These are phyloP conservation scores for Mastigamoeba balamuthi DNA, from an alignment of 78 protist genomes.

Conservation along the genomic window DNA sequence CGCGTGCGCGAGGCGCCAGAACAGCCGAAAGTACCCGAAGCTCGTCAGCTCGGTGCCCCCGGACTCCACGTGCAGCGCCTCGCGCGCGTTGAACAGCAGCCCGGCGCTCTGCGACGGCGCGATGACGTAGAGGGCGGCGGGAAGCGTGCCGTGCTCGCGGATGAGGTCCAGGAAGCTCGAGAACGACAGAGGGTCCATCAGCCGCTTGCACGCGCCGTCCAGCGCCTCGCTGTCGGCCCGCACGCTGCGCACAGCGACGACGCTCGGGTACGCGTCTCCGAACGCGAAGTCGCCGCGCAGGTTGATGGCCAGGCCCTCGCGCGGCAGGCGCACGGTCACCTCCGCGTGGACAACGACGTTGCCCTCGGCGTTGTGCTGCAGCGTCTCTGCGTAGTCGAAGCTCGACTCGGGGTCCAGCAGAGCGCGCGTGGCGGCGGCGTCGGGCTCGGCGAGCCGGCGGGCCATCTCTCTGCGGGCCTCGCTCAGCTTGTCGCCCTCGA, in stretches of 20 bases:
- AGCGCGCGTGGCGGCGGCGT: too few species aligned
- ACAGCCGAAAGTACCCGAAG: conserved; percentile 2
- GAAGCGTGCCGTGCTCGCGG: background rate
- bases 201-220: background rate
- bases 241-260: too few species aligned
- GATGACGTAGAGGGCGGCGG: background rate
- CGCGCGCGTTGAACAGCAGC: background rate
- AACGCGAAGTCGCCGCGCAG: too few species aligned
- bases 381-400: too few species aligned
- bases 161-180: conserved; percentile 2
- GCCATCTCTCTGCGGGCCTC: too few species aligned
- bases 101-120: background rate
- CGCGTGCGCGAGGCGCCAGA: background rate
- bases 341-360: too few species aligned
- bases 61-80: background rate
- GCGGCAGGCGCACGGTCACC: too few species aligned
- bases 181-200: background rate
- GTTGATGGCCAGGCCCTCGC: too few species aligned
- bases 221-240: background rate
- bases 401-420: too few species aligned
- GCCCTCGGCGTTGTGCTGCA: too few species aligned
- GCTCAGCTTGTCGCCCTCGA: background rate
- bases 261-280: too few species aligned
- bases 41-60: background rate
- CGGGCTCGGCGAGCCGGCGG: too few species aligned